Conservation (phyloP, 495 filamentous ascomycete genomes). For the Penicillium goetzii region DNA sequence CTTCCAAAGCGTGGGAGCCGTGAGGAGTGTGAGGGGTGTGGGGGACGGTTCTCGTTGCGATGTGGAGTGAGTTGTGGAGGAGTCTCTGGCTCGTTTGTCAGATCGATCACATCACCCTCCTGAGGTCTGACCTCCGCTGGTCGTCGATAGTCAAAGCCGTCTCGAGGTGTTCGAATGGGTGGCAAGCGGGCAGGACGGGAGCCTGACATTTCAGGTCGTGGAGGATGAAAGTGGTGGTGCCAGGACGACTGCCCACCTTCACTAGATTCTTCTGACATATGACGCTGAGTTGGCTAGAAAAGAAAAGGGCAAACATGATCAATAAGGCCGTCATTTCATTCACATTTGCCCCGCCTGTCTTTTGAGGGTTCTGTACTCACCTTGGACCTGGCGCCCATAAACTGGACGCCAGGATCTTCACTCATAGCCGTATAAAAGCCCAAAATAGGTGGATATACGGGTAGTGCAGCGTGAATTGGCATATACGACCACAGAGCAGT, state of each 20-base stretch:
- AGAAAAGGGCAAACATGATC: slow-evolving; percentile 11
- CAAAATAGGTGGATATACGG: background rate
- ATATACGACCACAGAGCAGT: slow-evolving; percentile 8
- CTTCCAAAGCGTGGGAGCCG: slow-evolving; percentile 40
- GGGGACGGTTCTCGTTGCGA: slow-evolving; percentile 7
- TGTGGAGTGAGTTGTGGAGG: slow-evolving; percentile 26
- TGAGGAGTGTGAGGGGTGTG: slow-evolving; percentile 22
- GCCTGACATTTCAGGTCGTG: slow-evolving; percentile 19
- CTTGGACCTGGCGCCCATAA: slow-evolving; percentile 47
- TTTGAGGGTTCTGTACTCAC: slow-evolving; percentile 29
- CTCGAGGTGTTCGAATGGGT: slow-evolving; percentile 44
- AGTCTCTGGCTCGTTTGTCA: slow-evolving; percentile 55
- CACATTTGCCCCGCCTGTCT: slow-evolving; percentile 33
- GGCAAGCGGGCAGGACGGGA: slow-evolving; percentile 27
- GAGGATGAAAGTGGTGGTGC: slow-evolving; percentile 32
- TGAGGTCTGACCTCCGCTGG: slow-evolving; percentile 39
- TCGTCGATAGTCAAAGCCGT: slow-evolving; percentile 55
- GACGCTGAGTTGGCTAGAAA: slow-evolving; percentile 42
- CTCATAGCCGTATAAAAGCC: slow-evolving; percentile 37
- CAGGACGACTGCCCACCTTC: slow-evolving; percentile 28
- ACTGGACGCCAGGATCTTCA: slow-evolving; percentile 43
- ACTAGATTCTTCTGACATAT: slow-evolving; percentile 41
- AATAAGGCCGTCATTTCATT: slow-evolving; percentile 15
- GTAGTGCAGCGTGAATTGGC: slow-evolving; percentile 5
- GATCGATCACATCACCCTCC: slow-evolving; percentile 55